Conservation (phyloP, 192 early-diverging fungal species). For the Blastocladiella britannica region DNA sequence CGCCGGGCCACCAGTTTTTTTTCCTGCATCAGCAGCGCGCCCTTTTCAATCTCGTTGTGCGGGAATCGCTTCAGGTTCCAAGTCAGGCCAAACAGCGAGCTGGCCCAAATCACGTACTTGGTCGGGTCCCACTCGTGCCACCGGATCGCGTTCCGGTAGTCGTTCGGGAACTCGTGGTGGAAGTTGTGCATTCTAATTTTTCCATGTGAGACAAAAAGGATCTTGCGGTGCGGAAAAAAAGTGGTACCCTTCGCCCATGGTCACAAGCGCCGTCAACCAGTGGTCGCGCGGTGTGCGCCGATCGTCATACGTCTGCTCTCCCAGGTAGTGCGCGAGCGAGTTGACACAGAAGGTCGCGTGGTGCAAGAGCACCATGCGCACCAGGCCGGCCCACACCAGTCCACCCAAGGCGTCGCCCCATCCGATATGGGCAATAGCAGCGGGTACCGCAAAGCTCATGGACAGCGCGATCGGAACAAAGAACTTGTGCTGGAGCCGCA, state of each 20-base stretch:
- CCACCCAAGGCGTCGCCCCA: conserved; percentile 64
- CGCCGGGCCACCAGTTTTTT: conserved; percentile 44
- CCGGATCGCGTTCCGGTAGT: conserved; percentile 64
- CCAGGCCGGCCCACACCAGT: conserved; percentile 52
- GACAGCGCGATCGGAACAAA: conserved; percentile 47
- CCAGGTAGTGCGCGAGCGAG: conserved; percentile 57
- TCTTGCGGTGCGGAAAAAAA: no score
- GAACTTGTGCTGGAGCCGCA: conserved; percentile 56
- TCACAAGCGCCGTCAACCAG: conserved; percentile 55
- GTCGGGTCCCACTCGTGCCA: conserved; percentile 67
- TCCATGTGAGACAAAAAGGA: no score
- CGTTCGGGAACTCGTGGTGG: conserved; percentile 71
- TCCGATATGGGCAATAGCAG: conserved; percentile 52
- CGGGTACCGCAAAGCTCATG: conserved; percentile 61
- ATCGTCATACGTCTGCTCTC: conserved; percentile 57
- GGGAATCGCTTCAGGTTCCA: conserved; percentile 56
- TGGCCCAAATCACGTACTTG: conserved; percentile 52
- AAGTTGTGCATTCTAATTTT: conserved; percentile 38
- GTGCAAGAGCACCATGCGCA: conserved; percentile 56
- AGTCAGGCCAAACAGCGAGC: conserved; percentile 36
- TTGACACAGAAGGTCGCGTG: conserved; percentile 79
- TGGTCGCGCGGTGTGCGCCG: conserved; percentile 63
- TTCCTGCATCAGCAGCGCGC: conserved; percentile 54
- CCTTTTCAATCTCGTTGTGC: conserved; percentile 59
- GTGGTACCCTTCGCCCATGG: conserved; percentile 66